Conservation (phyloP, 176 grass and related monocot genomes). For the Oryza nivara region DNA sequence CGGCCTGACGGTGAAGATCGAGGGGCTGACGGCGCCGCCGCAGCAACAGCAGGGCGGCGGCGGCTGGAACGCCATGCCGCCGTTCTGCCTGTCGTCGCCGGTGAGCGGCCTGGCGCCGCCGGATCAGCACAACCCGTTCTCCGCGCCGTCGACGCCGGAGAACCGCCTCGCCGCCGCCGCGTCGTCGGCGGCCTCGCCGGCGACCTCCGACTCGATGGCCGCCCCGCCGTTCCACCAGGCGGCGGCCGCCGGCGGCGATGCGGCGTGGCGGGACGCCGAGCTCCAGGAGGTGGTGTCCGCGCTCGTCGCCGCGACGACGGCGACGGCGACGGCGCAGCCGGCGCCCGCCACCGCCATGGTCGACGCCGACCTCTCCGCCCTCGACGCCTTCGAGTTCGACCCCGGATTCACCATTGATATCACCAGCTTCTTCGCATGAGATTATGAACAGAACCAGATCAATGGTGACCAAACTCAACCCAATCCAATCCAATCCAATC, state of each 20-base stretch:
- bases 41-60: background rate
- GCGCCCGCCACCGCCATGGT: constrained; percentile 1
- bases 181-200: no score
- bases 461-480: no score
- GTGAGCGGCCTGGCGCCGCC: constrained; percentile 3
- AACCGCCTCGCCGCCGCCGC: no score
- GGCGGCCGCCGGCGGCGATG: background rate
- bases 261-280: constrained; percentile 28
- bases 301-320: constrained; percentile 34
- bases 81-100: constrained; percentile 50
- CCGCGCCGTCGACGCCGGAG: constrained; percentile 34
- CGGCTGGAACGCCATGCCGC: constrained; percentile 13
- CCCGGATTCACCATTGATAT: constrained; percentile 35
- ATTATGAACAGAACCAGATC: background rate
- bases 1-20: constrained; percentile 48
- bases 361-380: constrained; percentile 33
- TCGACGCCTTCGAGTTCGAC: constrained; percentile 32
- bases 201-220: no score
- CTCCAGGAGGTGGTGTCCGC: constrained; percentile 43
- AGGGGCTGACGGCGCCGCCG: background rate
- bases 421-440: constrained; percentile 41
- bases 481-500: background rate
- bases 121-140: constrained; percentile 36
- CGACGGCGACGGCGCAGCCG: constrained; percentile 25
- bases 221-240: constrained; percentile 4